These are phyloP conservation scores for Hypoxylon rickii DNA, from an alignment of 495 filamentous ascomycete species.

Conservation along the genomic window DNA sequence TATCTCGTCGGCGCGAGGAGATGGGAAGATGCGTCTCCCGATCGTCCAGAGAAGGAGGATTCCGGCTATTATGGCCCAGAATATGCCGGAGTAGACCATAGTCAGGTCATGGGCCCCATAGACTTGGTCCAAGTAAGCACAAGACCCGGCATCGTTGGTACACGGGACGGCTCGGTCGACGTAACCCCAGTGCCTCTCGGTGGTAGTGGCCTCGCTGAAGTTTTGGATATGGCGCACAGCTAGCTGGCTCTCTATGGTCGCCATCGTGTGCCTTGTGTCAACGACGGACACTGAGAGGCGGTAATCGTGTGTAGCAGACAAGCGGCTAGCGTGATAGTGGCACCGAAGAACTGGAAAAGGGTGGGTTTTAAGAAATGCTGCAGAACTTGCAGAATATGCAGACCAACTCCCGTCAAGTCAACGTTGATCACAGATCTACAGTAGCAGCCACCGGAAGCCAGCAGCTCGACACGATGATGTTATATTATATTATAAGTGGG, in stretches of 20 bases:
- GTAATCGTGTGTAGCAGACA: slow-evolving; percentile 12
- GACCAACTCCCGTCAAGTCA: slow-evolving; percentile 12
- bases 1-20: slow-evolving; percentile 40
- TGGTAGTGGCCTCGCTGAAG: slow-evolving; percentile 41
- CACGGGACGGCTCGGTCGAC: slow-evolving; percentile 60
- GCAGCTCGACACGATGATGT: slow-evolving; percentile 11
- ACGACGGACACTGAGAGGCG: not conserved
- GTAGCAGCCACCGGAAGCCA: not conserved
- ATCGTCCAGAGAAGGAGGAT: slow-evolving; percentile 56
- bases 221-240: slow-evolving; percentile 45
- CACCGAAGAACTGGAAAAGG: not conserved
- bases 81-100: slow-evolving; percentile 64
- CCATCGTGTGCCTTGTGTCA: slow-evolving; percentile 11
- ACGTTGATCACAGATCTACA: slow-evolving; percentile 17
- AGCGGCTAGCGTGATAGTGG: slow-evolving; percentile 3
- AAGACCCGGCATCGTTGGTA: slow-evolving; percentile 62
- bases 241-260: slow-evolving; percentile 19
- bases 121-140: slow-evolving; percentile 65
- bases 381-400: slow-evolving; percentile 16
- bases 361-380: no score
- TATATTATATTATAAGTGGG: slow-evolving; percentile 14
- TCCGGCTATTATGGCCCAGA: slow-evolving; percentile 61
- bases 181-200: slow-evolving; percentile 67
- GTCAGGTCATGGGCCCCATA: slow-evolving; percentile 62
- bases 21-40: slow-evolving; percentile 38